Base-by-base conservation (phyloP, 192 early-diverging fungal species). In the Entomortierella lignicola region DNA sequence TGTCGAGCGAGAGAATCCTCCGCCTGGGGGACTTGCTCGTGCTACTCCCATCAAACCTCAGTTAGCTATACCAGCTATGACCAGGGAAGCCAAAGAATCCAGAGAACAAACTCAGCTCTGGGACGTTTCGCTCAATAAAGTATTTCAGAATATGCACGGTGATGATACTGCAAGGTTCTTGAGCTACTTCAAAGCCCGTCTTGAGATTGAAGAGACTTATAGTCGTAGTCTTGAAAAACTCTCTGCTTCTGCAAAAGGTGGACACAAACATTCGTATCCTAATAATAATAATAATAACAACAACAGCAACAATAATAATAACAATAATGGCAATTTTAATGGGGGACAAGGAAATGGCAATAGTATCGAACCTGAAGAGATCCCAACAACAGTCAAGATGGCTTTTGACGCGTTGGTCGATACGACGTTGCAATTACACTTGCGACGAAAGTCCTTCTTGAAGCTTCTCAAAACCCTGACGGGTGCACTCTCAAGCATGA, bases 61-160 rank as follows among this genome's bases (percentile, higher is more conserved):
- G 17, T 62, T 79, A 6, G 75, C 55, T 7, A 79, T 79, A 68
- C 66, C 74, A 6, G 37, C 75, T 20, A 79, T 79, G 56, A 70
- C 75, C 3, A 61, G 37, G 5, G 75, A 79, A 15, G 66, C 65
- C 20, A 69, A 70, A 39, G 75, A 79, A 42, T 65, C 66, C 26
- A 62, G 47, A 30, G 75, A 79, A 18, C 75, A 79, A 42, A 57
- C 75, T 39, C 63, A 65, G 12, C 56, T 61, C 8, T 79, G 75
- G 75, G 75, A 79, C 21, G 41, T 27, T 12, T 50, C 75, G 1
- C 67, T 79, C 55, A 79, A 79, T 43, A 56, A 57, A 23, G 60
- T 79, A 62, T 70, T 79, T n/a, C 75, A 79, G 37, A 66, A 67
- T 32, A 79, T 79, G 75, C 75, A 79, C 3, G 68, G 75, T 21